Evolutionary conservation across 345 rosid species (phyloP), one percentile per base, ranked within the genome.

Genomic region (Salix purpurea): DNA sequence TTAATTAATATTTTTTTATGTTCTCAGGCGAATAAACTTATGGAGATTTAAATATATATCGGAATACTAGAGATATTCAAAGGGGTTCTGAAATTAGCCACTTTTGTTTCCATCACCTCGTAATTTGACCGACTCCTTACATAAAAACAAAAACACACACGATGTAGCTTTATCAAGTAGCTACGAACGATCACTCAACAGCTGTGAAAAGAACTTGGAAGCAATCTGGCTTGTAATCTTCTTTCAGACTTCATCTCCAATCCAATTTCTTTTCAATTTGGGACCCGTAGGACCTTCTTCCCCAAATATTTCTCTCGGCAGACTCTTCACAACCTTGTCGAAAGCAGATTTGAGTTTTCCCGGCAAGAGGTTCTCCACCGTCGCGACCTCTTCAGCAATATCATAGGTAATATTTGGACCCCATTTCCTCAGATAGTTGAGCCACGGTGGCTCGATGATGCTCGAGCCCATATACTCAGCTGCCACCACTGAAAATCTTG

Each of bases 241-340:
- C 15, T 7, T 1, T 65, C 42, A 65, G 12, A 65, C 40, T 65
- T 65, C 69, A 65, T 65, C 69, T 28, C 69, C 69, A 1, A 21
- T 62, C 98, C 97, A 94, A 74, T 71, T 91, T 10, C 77, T 23
- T 72, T 94, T 92, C 30, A 81, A 56, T 80, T 90, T 91, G 37
- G 98, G 97, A 67, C 97, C 97, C 0, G 94, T 90, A 19, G 98
- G 97, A 71, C 98, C 97, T 73, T 94, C 94, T 84, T 94, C 88
- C 11, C 94, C 97, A 9, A 84, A 71, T 12, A 89, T 81, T 81
- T 92, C 92, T 48, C 67, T 34, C 7, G 97, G 97, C 62, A 92
- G 60, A 71, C 87, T 77, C 34, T 70, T 83, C 7, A 85, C 75
- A 64, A 90, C 68, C 28, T 87, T 85, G 26, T 71, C 74, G 65